A percentile compares a stretch with the other conserved stretches of the same genome.
These are phyloP conservation scores for Tillandsia fasciculata DNA, from an alignment of 176 grass and related monocot species.

Conservation along the genomic window DNA sequence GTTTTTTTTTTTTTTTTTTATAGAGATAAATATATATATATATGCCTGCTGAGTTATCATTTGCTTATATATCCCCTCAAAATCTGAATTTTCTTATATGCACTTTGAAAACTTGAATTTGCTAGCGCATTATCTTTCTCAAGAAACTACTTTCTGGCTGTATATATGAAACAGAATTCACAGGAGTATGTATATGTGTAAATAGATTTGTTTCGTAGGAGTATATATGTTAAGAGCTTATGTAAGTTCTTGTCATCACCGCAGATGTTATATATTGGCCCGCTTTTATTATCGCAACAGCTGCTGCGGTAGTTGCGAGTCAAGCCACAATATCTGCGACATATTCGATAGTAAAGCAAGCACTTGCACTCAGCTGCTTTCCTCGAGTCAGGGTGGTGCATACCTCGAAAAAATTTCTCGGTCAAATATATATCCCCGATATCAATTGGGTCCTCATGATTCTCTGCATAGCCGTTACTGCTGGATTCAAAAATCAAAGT, in stretches of 20 bases:
- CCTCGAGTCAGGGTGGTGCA: conserved; percentile 90
- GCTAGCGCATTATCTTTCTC: no score
- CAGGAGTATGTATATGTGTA: no score
- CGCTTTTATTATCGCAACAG: conserved; percentile 81
- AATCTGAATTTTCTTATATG: no score
- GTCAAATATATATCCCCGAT: conserved; percentile 99
- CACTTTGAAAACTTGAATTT: no score
- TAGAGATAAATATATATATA: no score
- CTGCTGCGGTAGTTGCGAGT: conserved; percentile 80
- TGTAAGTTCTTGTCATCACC: conserved; percentile 27
- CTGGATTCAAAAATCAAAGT: conserved; percentile 93
- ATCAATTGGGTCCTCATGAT: conserved; percentile 93
- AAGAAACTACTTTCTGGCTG: no score
- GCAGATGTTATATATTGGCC: conserved; percentile 89
- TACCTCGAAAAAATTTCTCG: conserved; percentile 95
- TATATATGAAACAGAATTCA: no score
- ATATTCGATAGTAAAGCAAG: conserved; percentile 97
- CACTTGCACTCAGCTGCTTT: conserved; percentile 82
- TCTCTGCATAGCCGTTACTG: conserved; percentile 86
- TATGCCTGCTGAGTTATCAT: no score
- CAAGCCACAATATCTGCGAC: conserved; percentile 98
- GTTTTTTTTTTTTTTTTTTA: background rate
- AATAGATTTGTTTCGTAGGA: no score
- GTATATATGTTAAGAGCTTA: background rate
- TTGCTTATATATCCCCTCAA: no score